Evolutionary conservation across 306 rosid genomes (phyloP), one percentile per base, ranked within the genome.

Genomic region (Ziziphus jujuba): DNA sequence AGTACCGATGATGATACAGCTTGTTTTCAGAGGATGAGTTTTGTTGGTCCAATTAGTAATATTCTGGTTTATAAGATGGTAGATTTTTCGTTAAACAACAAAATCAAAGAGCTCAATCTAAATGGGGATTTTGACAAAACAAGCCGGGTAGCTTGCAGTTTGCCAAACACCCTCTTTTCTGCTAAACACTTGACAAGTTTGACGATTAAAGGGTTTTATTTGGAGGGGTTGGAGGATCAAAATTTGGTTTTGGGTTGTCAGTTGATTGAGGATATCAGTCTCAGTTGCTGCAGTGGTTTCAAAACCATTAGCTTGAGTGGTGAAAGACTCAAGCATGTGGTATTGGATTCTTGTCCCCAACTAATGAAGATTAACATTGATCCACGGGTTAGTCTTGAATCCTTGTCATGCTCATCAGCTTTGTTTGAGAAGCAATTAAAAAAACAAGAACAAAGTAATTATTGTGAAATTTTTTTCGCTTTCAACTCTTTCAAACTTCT

Each of bases 201-300:
- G 70, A 31, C 3, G 5, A 10, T 52, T 12, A 3, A 9, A 7
- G 51, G 70, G 10, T 33, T 66, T 11, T n/a, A n/a, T n/a, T n/a
- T n/a, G n/a, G n/a, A n/a, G n/a, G 3, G 3, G 2, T 66, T 66
- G 35, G 16, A 34, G 10, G 0, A 15, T 22, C 28, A 20, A 10
- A 19, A 66, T 24, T 16, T 36, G 51, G 48, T 36, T 5, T 4
- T 57, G 6, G 22, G 38, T 36, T 55, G 35, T n/a, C 20, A 36
- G 38, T 40, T 16, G 24, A 44, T 67, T 28, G 53, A 38, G 52
- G 59, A 53, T 15, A 53, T 67, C 19, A 67, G 51, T 6, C 28
- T 67, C 14, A 9, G 5, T 0, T 3, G 20, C 11, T 60, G 65
- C 65, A 3, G 8, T 60, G 38, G 9, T 5, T 5, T 9, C 2